Conservation (phyloP, 768 basidiomycete species). For the Leccinum olivaceopallidum region DNA sequence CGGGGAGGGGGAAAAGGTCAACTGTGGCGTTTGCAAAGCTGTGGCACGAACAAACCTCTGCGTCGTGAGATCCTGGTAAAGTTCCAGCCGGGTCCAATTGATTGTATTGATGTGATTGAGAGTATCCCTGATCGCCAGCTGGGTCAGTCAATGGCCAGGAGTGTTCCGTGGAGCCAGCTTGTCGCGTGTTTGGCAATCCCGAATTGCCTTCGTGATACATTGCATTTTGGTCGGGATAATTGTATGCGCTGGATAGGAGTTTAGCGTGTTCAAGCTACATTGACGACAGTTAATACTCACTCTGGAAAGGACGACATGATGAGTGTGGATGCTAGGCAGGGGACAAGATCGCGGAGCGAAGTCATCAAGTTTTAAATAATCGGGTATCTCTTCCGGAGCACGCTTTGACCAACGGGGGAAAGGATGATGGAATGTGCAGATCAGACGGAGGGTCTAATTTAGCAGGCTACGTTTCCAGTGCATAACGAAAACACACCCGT, state of each 20-base stretch:
- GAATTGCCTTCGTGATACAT: constrained; percentile 8
- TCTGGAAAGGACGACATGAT: constrained; percentile 23
- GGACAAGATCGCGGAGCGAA: constrained; percentile 7
- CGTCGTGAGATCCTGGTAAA: constrained; percentile 2
- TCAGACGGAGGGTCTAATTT: constrained; percentile 19
- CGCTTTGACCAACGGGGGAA: constrained; percentile 20
- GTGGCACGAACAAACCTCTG: constrained; percentile 14
- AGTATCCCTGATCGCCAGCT: neutral
- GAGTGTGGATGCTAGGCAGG: constrained; percentile 4
- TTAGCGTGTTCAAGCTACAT: constrained; percentile 5
- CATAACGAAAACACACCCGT: constrained; percentile 20
- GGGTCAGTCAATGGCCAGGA: constrained; percentile 8
- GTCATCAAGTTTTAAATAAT: constrained; percentile 26
- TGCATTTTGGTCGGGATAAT: neutral
- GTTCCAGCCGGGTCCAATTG: constrained; percentile 5
- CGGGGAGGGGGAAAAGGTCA: neutral
- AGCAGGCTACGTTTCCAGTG: constrained; percentile 30
- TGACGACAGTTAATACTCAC: constrained; percentile 13
- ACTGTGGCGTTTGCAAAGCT: neutral
- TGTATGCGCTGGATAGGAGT: constrained; percentile 5
- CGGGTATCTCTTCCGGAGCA: constrained; percentile 11
- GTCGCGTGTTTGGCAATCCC: constrained; percentile 5
- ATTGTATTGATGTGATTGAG: constrained; percentile 1
- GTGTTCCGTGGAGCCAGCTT: neutral
- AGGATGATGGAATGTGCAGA: constrained; percentile 23